Percentiles rank a stretch among this genome's conserved stretches.
Conservation (phyloP, 75 land plant species). For the Picea glauca region DNA sequence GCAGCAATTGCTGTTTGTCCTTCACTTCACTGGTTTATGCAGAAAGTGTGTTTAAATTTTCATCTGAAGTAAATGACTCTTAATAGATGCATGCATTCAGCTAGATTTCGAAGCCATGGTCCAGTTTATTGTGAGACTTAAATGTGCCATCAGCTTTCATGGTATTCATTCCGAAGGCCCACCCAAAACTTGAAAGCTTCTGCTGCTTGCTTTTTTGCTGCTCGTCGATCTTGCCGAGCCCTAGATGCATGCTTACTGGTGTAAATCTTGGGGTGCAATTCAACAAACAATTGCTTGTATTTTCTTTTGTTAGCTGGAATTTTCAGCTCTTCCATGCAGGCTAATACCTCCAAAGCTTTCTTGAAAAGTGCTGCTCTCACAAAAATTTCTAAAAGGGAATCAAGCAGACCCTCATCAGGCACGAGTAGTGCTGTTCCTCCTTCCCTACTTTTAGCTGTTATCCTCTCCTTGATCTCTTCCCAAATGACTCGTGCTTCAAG, state of each 20-base stretch:
- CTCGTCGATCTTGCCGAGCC: slow-evolving; percentile 62
- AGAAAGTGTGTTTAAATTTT: no score
- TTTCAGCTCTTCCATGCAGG: slow-evolving; percentile 90
- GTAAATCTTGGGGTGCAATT: slow-evolving; percentile 83
- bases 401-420: slow-evolving; percentile 83
- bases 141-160: slow-evolving; percentile 63
- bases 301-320: slow-evolving; percentile 80
- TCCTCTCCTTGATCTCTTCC: slow-evolving; percentile 87
- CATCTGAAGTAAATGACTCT: no score
- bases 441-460: slow-evolving; percentile 13
- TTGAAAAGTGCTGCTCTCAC: slow-evolving; percentile 87
- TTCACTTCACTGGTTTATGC: background rate
- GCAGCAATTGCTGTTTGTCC: background rate
- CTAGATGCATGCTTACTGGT: slow-evolving; percentile 86
- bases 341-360: slow-evolving; percentile 89
- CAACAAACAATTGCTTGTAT: slow-evolving; percentile 75
- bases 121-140: background rate
- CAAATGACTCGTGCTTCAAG: slow-evolving; percentile 82
- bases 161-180: slow-evolving; percentile 88
- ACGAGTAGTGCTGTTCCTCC: slow-evolving; percentile 30
- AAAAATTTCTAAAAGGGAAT: slow-evolving; percentile 76
- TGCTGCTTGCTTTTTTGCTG: slow-evolving; percentile 69
- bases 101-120: background rate
- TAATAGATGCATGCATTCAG: background rate
- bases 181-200: slow-evolving; percentile 99